A percentile compares a stretch with the other conserved stretches of the same genome.
These are phyloP conservation scores for Cyclospora cayetanensis DNA, from an alignment of 169 alveolate genomes.

Conservation along the genomic window DNA sequence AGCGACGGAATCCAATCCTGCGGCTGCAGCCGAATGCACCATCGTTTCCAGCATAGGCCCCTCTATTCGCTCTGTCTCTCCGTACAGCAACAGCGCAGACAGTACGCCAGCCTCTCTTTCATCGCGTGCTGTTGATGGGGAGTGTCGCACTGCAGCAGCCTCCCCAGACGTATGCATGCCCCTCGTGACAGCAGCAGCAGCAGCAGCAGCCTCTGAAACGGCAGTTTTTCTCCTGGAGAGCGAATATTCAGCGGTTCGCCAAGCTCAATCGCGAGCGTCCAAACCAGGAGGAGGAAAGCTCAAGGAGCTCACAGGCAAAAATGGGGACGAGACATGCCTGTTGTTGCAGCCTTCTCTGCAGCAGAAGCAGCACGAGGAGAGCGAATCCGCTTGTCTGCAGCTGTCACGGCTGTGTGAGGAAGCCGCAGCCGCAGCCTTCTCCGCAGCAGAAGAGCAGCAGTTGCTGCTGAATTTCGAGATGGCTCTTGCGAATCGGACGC, in stretches of 20 bases:
- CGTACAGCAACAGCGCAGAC: constrained; percentile 50
- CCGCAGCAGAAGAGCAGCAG: constrained; percentile 62
- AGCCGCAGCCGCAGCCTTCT: constrained; percentile 48
- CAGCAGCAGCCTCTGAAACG: neutral
- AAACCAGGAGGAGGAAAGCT: too few species aligned
- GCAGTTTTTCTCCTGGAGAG: too few species aligned
- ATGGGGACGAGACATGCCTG: too few species aligned
- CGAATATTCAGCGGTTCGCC: too few species aligned
- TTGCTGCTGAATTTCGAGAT: constrained; percentile 41
- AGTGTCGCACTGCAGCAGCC: constrained; percentile 53
- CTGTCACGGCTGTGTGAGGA: constrained; percentile 26
- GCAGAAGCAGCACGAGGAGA: neutral
- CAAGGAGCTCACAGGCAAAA: too few species aligned
- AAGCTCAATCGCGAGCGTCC: too few species aligned
- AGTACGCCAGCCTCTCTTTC: constrained; percentile 11
- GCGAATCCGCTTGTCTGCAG: too few species aligned
- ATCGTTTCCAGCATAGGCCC: neutral
- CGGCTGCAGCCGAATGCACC: too few species aligned
- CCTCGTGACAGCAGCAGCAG: constrained; percentile 48
- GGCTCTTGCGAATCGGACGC: neutral
- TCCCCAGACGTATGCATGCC: constrained; percentile 20
- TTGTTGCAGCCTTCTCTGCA: too few species aligned
- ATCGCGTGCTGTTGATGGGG: neutral
- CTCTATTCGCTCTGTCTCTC: neutral
- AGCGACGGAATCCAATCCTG: too few species aligned